phyloP scores from a whole-genome alignment of 1,284 basidiomycete genomes.

The Ustilago tritici region DNA sequence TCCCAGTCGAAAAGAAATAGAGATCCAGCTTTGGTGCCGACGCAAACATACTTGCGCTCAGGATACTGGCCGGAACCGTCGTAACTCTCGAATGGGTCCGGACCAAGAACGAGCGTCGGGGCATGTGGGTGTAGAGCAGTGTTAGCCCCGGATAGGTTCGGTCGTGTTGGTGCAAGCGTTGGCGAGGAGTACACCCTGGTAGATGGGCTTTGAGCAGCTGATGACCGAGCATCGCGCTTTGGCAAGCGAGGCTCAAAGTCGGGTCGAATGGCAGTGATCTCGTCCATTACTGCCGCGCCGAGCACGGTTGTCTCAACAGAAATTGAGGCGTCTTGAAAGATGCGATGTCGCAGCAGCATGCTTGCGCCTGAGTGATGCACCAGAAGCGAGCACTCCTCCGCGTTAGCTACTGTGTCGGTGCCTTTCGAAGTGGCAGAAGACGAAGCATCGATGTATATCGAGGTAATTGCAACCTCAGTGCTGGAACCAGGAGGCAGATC shows the following conservation, averaged over 20 bases:
- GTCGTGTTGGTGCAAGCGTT: constrained; percentile 27
- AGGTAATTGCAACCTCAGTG: constrained; percentile 30
- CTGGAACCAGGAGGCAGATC: constrained; percentile 26
- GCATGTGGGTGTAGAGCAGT: background rate
- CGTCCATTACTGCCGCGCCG: constrained; percentile 49
- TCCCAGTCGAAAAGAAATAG: constrained; percentile 65
- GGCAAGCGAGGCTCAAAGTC: constrained; percentile 61
- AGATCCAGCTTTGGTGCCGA: constrained; percentile 60
- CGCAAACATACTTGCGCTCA: constrained; percentile 62
- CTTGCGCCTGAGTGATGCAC: constrained; percentile 47
- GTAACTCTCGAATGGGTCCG: constrained; percentile 28
- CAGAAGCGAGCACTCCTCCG: constrained; percentile 32
- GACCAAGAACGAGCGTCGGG: constrained; percentile 40
- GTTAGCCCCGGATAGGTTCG: background rate
- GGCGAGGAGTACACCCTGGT: constrained; percentile 39
- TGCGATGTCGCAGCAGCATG: constrained; percentile 49
- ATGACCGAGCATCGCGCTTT: constrained; percentile 31
- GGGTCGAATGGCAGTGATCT: constrained; percentile 55
- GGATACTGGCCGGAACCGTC: constrained; percentile 40
- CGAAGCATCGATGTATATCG: constrained; percentile 32
- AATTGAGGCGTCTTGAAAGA: constrained; percentile 7
- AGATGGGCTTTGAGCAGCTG: constrained; percentile 33
- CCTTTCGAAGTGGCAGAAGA: constrained; percentile 3
- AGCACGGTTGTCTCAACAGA: constrained; percentile 50
- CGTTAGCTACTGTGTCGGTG: background rate